phyloP scores from a whole-genome alignment of 768 basidiomycete species.

The Podaxis mareebaensis region DNA sequence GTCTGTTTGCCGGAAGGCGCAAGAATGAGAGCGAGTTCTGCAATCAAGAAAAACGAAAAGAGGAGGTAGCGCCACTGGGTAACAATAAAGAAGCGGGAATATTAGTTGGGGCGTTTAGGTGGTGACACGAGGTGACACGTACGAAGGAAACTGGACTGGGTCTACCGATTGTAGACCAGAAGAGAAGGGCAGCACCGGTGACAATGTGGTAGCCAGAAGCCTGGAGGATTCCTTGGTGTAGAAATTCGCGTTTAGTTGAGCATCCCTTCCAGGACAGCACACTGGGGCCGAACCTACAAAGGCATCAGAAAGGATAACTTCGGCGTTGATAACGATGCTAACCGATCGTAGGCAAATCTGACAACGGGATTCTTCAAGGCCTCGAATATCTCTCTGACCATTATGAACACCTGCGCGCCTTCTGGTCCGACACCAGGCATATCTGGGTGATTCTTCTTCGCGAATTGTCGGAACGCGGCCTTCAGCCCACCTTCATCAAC shows the following conservation, averaged over 20 bases:
- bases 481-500: conserved; percentile 72
- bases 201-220: conserved; percentile 69
- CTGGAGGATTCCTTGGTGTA: conserved; percentile 62
- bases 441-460: conserved; percentile 76
- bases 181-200: conserved; percentile 53
- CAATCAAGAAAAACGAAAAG: conserved; percentile 59
- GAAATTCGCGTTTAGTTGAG: conserved; percentile 67
- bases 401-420: conserved; percentile 68
- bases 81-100: neutral
- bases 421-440: conserved; percentile 54
- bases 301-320: conserved; percentile 4
- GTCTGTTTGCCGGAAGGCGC: conserved; percentile 47
- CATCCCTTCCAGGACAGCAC: conserved; percentile 66
- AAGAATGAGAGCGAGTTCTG: conserved; percentile 68
- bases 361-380: conserved; percentile 75
- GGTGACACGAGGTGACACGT: conserved; percentile 35
- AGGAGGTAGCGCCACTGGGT: conserved; percentile 77
- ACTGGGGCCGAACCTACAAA: conserved; percentile 71
- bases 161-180: conserved; percentile 63
- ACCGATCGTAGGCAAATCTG: conserved; percentile 88
- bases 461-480: conserved; percentile 73
- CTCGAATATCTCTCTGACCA: conserved; percentile 73
- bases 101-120: conserved; percentile 11
- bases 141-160: conserved; percentile 66
- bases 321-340: conserved; percentile 21